Base-by-base conservation (phyloP, 768 basidiomycete species). In the Lactarius sp. region DNA sequence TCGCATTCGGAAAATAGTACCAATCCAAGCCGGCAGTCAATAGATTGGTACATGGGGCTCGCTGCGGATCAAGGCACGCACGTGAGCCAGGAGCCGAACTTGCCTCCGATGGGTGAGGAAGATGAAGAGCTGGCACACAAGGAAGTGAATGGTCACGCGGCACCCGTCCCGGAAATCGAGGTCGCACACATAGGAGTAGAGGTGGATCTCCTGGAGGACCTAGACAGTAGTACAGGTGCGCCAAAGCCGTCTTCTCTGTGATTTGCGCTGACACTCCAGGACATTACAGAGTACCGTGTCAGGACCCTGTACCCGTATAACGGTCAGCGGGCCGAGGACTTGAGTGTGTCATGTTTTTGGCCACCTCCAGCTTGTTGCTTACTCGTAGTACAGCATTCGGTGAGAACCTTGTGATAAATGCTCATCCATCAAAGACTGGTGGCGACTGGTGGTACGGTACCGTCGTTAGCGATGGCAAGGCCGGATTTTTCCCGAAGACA, bases 361-460 rank as follows among this genome's bases (percentile, higher is more conserved):
- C 36, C 46, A 33, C 52, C 60, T 31, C 49, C 20, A 64, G 18
- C 61, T 70, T 42, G 67, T 39, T 33, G 34, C 49, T 59, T 13
- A 59, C 37, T 37, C 69, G 42, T 60, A 41, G 8, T 60, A 16
- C 59, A 95, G 90, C 81, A 20, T 98, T 99, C 75, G 81, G 74
- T 31, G 86, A 90, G 71, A 94, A 98, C 73, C 70, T 86, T 31
- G 80, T 94, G 55, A 76, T 98, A 13, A 74, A 78, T 39, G 94
- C 90, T 12, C 83, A 96, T 74, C 93, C 94, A 0, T 92, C 94
- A 18, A 96, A 91, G 74, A 79, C 85, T 37, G 85, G 81, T 20
- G 85, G 89, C 44, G 92, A 93, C 66, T 98, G 97, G 97, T 96
- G 93, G 92, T 91, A 90, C 71, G 94, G 94, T 33, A 89, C 79